Base-by-base conservation (phyloP, 768 basidiomycete genomes). In the Floccularia luteovirens region DNA sequence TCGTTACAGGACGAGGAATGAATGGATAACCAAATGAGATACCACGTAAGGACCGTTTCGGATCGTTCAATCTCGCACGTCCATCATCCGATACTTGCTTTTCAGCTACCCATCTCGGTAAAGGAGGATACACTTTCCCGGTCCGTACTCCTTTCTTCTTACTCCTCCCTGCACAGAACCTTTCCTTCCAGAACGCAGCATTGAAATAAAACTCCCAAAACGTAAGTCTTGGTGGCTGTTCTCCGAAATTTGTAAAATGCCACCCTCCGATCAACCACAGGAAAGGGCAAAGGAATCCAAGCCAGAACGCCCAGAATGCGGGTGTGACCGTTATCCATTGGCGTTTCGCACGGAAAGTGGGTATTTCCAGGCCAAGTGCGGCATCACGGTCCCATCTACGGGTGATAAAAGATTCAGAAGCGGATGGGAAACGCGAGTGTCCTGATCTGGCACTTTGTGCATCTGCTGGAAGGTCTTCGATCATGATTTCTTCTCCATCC, bases 211-310 rank as follows among this genome's bases (percentile, higher is more conserved):
- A 70, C 48, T 72, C 70, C 67, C 61, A 70, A 41, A 70, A 54
- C 21, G 62, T 64, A 31, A 63, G 54, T 42, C 58, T 59, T 6
- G 66, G 62, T n/a, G 68, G 69, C 46, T 66, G 60, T 46, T 72
- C 70, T 5, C 72, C 70, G 31, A 61, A 57, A 46, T 64, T 53
- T 5, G 71, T 72, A 41, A 77, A 61, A 42, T 82, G 72, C 84
- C 84, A 87, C 3, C 84, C 84, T 0, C 83, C 84, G 11, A 86
- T 66, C 32, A 87, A 68, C 84, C 84, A 87, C 38, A 84, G 70
- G 57, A 81, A 74, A 0, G 84, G 84, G 33, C 72, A 79, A 34
- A 84, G 42, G 49, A 87, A 87, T 2, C 84, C 84, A 0, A 79
- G 42, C 79, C 80, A 86, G 60, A 87, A 87, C n/a, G 83, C 61